Conservation (phyloP, 129 eudicot genomes). For the Saposhnikovia divaricata region DNA sequence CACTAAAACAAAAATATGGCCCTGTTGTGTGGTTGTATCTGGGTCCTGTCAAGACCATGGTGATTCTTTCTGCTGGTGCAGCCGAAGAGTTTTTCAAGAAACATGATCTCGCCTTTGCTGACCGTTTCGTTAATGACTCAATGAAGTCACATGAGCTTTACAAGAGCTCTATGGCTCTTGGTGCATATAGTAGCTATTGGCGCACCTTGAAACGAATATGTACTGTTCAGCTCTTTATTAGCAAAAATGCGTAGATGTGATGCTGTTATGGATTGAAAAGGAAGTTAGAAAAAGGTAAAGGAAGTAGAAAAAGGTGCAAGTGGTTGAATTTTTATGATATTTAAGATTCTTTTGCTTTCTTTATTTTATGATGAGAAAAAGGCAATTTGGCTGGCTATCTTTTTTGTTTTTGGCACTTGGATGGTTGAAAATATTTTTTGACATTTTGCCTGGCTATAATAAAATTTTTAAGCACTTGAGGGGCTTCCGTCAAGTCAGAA, state of each 20-base stretch:
- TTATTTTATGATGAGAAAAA: too few species aligned
- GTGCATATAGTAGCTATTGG: neutral
- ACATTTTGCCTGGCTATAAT: too few species aligned
- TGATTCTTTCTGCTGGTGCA: slow-evolving; percentile 32
- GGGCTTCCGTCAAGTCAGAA: too few species aligned
- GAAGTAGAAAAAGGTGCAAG: neutral
- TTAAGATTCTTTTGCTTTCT: too few species aligned
- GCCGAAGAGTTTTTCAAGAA: slow-evolving; percentile 52
- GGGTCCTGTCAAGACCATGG: slow-evolving; percentile 54
- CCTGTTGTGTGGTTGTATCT: neutral
- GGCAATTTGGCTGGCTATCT: too few species aligned
- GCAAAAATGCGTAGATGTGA: neutral
- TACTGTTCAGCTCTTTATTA: neutral
- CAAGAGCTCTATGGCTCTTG: neutral
- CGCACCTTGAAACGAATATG: neutral
- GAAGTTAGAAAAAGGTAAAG: neutral
- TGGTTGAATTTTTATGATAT: too few species aligned
- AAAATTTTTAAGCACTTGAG: too few species aligned
- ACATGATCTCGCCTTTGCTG: slow-evolving; percentile 43
- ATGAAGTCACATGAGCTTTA: slow-evolving; percentile 18
- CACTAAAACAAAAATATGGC: too few species aligned
- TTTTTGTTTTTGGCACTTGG: too few species aligned
- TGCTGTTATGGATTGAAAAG: neutral
- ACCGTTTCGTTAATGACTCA: slow-evolving; percentile 32
- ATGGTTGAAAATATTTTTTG: too few species aligned